These are phyloP conservation scores for Acanthamoeba triangularis DNA, from an alignment of 208 protist species.

Conservation along the genomic window DNA sequence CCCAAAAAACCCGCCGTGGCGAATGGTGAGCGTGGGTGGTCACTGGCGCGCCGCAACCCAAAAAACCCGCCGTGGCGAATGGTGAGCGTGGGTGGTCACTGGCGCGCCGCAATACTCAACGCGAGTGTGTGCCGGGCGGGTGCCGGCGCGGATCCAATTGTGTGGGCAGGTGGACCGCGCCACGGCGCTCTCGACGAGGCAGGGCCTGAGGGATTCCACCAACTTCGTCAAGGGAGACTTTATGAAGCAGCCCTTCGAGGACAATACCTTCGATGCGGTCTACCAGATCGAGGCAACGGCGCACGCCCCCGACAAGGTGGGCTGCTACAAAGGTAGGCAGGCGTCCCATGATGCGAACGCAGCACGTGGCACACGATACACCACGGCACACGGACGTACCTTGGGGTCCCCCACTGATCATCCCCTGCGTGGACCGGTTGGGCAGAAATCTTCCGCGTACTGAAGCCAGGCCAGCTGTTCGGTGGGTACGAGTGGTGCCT, in stretches of 20 bases:
- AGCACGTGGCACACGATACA: too few relatives aligned
- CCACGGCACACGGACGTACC: too few relatives aligned
- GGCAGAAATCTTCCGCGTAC: constrained; percentile 72
- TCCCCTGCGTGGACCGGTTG: too few relatives aligned
- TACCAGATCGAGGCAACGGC: constrained; percentile 98
- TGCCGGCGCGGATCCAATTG: constrained; percentile 86
- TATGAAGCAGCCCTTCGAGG: constrained; percentile 94
- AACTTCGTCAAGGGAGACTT: constrained; percentile 96
- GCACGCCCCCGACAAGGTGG: constrained; percentile 96
- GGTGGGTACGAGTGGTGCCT: constrained; percentile 97
- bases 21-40: too few relatives aligned
- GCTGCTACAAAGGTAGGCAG: constrained; percentile 90
- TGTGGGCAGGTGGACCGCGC: constrained; percentile 93
- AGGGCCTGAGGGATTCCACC: constrained; percentile 88
- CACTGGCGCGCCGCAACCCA: too few relatives aligned
- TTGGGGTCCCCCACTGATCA: too few relatives aligned
- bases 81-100: too few relatives aligned
- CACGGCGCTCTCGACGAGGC: constrained; percentile 90
- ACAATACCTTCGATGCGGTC: constrained; percentile 96
- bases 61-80: too few relatives aligned
- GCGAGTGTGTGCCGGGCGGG: background rate
- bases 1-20: too few relatives aligned
- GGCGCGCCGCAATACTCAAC: too few relatives aligned
- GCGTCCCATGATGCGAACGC: constrained; percentile 85
- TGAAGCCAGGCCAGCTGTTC: constrained; percentile 93